Evolutionary conservation across 2,329 filamentous ascomycete species (phyloP).

Genomic region (Volutella citrinella): DNA sequence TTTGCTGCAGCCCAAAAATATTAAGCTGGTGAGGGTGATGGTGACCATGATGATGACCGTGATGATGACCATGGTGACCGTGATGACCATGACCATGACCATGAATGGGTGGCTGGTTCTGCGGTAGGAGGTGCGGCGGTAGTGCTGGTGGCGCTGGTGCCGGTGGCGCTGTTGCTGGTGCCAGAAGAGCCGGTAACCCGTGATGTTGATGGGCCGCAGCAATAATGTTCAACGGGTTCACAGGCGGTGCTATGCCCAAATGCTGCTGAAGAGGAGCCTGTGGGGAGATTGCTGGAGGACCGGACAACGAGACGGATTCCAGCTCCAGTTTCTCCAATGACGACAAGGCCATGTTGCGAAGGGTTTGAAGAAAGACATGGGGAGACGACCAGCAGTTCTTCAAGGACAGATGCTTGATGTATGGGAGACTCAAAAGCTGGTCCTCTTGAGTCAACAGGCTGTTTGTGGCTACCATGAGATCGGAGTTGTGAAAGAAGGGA

Average conservation of each 20-base stretch:
- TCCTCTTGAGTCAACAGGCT: slow-evolving; percentile 31
- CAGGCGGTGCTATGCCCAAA: no score
- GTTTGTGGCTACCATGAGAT: slow-evolving; percentile 27
- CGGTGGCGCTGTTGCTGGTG: neutral
- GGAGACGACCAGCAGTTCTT: slow-evolving; percentile 69
- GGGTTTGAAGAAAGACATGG: slow-evolving; percentile 49
- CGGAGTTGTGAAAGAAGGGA: slow-evolving; percentile 43
- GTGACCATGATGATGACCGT: no score
- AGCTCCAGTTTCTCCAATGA: slow-evolving; percentile 54
- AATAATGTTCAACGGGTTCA: slow-evolving; percentile 16
- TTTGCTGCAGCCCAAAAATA: no score
- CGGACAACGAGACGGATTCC: slow-evolving; percentile 63
- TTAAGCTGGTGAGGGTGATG: no score
- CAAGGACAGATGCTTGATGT: slow-evolving; percentile 57
- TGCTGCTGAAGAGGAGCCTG: slow-evolving; percentile 25
- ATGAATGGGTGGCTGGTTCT: neutral
- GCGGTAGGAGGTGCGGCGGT: no score
- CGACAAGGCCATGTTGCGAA: slow-evolving; percentile 44
- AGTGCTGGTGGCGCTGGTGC: neutral
- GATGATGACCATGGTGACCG: no score
- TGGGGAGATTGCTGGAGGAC: slow-evolving; percentile 31
- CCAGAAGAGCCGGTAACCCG: neutral
- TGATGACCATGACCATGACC: no score
- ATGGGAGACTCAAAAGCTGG: slow-evolving; percentile 49
- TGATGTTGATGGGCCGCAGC: no score